These are phyloP conservation scores for Otatea glauca DNA, from an alignment of 176 grass and related monocot species.

Conservation along the genomic window DNA sequence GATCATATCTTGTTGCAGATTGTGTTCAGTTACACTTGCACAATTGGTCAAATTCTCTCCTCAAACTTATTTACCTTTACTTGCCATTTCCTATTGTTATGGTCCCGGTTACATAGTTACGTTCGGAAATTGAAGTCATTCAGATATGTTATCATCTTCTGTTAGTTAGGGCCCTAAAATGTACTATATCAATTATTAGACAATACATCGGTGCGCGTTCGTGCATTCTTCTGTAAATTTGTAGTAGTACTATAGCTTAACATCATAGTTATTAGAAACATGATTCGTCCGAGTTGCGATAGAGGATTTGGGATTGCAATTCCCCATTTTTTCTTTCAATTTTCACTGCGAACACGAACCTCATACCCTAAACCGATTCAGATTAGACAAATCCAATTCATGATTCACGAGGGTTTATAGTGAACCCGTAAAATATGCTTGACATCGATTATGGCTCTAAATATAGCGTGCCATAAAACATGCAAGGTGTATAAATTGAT, in stretches of 20 bases:
- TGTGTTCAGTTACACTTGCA: not conserved
- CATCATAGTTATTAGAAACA: not conserved
- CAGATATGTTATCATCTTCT: slow-evolving; percentile 44
- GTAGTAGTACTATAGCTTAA: not conserved
- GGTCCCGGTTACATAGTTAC: slow-evolving; percentile 28
- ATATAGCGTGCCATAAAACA: not conserved
- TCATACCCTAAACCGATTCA: no score
- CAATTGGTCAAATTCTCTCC: not conserved
- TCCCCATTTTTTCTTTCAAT: no score
- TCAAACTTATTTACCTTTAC: slow-evolving; percentile 1
- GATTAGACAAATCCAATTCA: no score
- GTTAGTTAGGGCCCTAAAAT: slow-evolving; percentile 34
- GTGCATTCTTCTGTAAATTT: not conserved
- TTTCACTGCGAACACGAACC: no score
- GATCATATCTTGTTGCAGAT: not conserved
- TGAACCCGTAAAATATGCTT: not conserved
- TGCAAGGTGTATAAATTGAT: not conserved
- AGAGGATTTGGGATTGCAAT: no score
- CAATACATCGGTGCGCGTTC: not conserved
- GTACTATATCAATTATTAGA: slow-evolving; percentile 23
- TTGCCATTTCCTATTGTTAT: slow-evolving; percentile 21
- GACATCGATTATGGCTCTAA: not conserved
- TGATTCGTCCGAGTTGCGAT: no score
- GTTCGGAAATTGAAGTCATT: slow-evolving; percentile 31
- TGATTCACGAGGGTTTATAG: no score